phyloP scores from a whole-genome alignment of 2,329 filamentous ascomycete genomes.

The Botrytis sinoallii region DNA sequence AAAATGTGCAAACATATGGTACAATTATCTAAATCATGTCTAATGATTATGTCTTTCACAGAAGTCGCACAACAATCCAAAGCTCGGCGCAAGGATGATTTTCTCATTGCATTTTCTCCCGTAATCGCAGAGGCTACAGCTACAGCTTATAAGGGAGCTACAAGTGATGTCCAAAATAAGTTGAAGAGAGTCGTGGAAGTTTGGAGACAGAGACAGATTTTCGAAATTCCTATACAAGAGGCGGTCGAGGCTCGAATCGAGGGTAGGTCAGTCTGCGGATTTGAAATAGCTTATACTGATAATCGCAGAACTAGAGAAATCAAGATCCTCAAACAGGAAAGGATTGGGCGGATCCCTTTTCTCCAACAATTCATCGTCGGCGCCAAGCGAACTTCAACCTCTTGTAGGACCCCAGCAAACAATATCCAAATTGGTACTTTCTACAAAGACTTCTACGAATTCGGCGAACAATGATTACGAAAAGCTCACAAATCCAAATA shows the following conservation, averaged over 20 bases:
- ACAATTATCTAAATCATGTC: conserved; percentile 20
- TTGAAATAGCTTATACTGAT: conserved; percentile 18
- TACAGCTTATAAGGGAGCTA: conserved; percentile 85
- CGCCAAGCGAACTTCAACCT: conserved; percentile 74
- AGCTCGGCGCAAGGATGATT: conserved; percentile 87
- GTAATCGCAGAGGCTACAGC: conserved; percentile 88
- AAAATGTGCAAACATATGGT: conserved; percentile 10
- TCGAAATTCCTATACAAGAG: conserved; percentile 74
- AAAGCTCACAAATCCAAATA: conserved; percentile 72
- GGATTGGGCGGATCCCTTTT: conserved; percentile 68
- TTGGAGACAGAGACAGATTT: conserved; percentile 84
- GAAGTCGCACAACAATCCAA: conserved; percentile 97
- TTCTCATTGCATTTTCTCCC: conserved; percentile 85
- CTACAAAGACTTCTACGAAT: conserved; percentile 63
- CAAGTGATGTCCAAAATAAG: conserved; percentile 82
- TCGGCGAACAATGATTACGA: conserved; percentile 79
- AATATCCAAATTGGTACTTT: conserved; percentile 68
- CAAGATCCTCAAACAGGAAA: conserved; percentile 50
- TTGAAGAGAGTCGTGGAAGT: conserved; percentile 88
- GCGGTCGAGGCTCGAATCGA: conserved; percentile 77
- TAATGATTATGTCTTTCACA: conserved; percentile 41
- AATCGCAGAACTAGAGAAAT: conserved; percentile 58
- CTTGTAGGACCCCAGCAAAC: conserved; percentile 72
- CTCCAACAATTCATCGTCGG: conserved; percentile 51
- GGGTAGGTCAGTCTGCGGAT: conserved; percentile 51